A percentile compares a stretch with the other conserved stretches of the same genome.
These are phyloP conservation scores for Phanerochaete carnosa DNA, from an alignment of 768 basidiomycete genomes.

Conservation along the genomic window DNA sequence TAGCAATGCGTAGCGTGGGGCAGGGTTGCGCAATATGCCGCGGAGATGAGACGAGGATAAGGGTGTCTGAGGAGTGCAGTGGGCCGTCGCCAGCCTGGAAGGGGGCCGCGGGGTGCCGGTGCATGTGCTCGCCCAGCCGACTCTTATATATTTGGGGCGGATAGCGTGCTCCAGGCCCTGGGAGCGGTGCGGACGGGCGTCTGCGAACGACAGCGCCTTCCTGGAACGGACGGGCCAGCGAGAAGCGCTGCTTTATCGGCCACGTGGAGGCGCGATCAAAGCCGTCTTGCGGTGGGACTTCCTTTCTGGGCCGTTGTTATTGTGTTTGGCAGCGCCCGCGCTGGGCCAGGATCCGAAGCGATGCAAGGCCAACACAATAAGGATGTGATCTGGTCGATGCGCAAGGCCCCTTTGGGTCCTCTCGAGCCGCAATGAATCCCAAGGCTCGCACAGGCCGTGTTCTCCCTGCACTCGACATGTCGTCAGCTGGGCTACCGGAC, in stretches of 20 bases:
- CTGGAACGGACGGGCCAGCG: not conserved
- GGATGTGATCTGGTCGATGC: not conserved
- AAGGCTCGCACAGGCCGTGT: not conserved
- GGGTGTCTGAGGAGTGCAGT: not conserved
- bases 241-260: not conserved
- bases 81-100: not conserved
- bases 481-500: not conserved
- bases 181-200: not conserved
- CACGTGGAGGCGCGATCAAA: not conserved
- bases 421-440: not conserved
- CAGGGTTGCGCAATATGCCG: slow-evolving; percentile 2
- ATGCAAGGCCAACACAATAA: slow-evolving; percentile 3
- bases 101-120: not conserved
- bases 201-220: slow-evolving; percentile 1
- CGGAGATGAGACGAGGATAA: slow-evolving; percentile 6
- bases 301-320: not conserved
- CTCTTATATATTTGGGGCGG: not conserved
- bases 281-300: too few relatives aligned
- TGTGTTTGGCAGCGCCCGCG: not conserved
- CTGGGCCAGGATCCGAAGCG: not conserved
- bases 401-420: not conserved
- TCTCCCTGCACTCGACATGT: not conserved
- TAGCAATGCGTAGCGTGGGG: not conserved
- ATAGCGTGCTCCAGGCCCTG: not conserved
- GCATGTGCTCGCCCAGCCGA: not conserved